Percentiles rank a stretch among this genome's conserved stretches.
Evolutionary conservation across 331 rosid species (phyloP).

Genomic region (Quercus phellos): DNA sequence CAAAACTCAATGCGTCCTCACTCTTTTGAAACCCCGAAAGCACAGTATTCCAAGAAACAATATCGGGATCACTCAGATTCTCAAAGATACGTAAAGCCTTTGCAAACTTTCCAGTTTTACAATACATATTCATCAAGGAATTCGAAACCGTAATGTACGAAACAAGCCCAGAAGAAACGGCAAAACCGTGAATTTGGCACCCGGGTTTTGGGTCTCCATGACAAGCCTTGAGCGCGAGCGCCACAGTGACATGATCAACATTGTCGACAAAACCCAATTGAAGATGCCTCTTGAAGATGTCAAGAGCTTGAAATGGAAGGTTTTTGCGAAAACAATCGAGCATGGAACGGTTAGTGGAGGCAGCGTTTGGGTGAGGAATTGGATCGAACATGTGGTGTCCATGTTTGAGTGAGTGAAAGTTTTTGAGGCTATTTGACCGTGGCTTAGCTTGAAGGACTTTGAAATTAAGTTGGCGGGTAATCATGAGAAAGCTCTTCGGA

Average conservation of each 20-base stretch:
- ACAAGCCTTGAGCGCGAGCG: slow-evolving; percentile 79
- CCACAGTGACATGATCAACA: slow-evolving; percentile 45
- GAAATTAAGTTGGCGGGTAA: slow-evolving; percentile 37
- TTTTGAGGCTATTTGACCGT: neutral
- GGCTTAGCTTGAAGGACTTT: slow-evolving; percentile 22
- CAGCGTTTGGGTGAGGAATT: slow-evolving; percentile 42
- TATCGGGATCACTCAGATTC: slow-evolving; percentile 46
- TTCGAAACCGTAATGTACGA: slow-evolving; percentile 48
- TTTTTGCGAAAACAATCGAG: slow-evolving; percentile 37
- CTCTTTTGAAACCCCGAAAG: slow-evolving; percentile 68
- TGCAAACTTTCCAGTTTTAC: slow-evolving; percentile 46
- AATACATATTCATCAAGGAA: slow-evolving; percentile 86
- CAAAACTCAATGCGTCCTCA: slow-evolving; percentile 58
- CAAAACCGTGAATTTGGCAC: slow-evolving; percentile 57
- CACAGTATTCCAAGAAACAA: slow-evolving; percentile 86
- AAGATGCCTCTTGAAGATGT: slow-evolving; percentile 37
- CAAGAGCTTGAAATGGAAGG: slow-evolving; percentile 49
- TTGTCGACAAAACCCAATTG: slow-evolving; percentile 26
- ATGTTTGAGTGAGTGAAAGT: slow-evolving; percentile 29
- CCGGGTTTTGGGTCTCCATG: slow-evolving; percentile 47
- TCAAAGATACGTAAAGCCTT: slow-evolving; percentile 51
- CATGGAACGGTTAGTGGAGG: slow-evolving; percentile 44
- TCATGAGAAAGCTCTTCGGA: slow-evolving; percentile 19
- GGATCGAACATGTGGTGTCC: slow-evolving; percentile 43
- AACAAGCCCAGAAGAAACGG: slow-evolving; percentile 46